phyloP scores from a whole-genome alignment of 1,284 basidiomycete genomes.

The Ceratobasidium theobromae region DNA sequence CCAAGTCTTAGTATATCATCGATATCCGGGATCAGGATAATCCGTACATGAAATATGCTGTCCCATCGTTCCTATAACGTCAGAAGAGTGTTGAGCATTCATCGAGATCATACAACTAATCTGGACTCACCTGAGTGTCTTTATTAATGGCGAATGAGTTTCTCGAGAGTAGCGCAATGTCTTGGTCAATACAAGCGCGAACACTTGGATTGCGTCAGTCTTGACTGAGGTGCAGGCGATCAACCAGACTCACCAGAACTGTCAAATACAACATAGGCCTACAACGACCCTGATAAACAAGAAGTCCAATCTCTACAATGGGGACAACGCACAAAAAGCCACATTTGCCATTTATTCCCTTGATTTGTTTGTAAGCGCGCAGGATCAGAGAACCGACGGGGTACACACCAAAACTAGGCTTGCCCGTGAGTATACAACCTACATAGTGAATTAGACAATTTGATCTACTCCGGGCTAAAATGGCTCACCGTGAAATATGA shows the following conservation, averaged over 20 bases:
- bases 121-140: constrained; percentile 7
- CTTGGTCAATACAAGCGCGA: constrained; percentile 16
- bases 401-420: background rate
- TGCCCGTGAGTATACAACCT: constrained; percentile 28
- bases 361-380: background rate
- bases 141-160: constrained; percentile 20
- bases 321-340: constrained; percentile 15
- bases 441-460: background rate
- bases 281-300: background rate
- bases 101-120: too few relatives aligned
- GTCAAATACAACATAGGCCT: constrained; percentile 26
- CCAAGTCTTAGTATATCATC: background rate
- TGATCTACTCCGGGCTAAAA: background rate
- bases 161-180: constrained; percentile 13
- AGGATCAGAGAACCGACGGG: background rate
- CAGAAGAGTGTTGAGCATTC: background rate
- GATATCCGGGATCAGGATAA: background rate
- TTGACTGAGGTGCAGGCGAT: background rate
- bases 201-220: background rate
- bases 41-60: constrained; percentile 15
- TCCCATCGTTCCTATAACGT: constrained; percentile 16
- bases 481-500: constrained; percentile 23
- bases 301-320: background rate
- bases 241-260: constrained; percentile 8
- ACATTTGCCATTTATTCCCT: constrained; percentile 28